A percentile compares a stretch with the other conserved stretches of the same genome.
Evolutionary conservation across 306 rosid genomes (phyloP).

Genomic region (Crotalaria pallida): DNA sequence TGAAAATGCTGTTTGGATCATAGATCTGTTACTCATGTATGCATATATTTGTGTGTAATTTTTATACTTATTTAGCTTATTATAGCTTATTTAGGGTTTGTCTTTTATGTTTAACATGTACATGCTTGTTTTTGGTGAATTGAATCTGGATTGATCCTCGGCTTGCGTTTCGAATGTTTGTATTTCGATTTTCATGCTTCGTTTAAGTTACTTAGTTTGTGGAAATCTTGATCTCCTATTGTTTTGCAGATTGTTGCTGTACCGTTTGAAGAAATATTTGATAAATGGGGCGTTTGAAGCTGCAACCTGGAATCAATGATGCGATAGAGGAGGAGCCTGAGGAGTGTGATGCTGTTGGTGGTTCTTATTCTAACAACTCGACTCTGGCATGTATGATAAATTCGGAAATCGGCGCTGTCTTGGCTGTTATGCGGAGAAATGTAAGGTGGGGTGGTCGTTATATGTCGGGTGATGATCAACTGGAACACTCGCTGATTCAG

Average conservation of each 20-base stretch:
- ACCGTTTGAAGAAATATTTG: slow-evolving; percentile 2
- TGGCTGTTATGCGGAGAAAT: slow-evolving; percentile 96
- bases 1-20: slow-evolving; percentile 4
- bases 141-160: slow-evolving; percentile 2
- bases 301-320: slow-evolving; percentile 66
- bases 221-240: slow-evolving; percentile 9
- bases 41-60: background rate
- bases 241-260: slow-evolving; percentile 14
- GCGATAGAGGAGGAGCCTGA: slow-evolving; percentile 95
- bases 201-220: slow-evolving; percentile 3
- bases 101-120: background rate
- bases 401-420: slow-evolving; percentile 90
- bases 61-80: background rate
- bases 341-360: slow-evolving; percentile 51
- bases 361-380: slow-evolving; percentile 50
- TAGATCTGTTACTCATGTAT: slow-evolving; percentile 9
- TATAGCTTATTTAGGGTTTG: background rate
- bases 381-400: slow-evolving; percentile 87
- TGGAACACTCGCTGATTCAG: slow-evolving; percentile 85
- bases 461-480: slow-evolving; percentile 88
- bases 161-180: background rate
- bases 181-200: background rate
- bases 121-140: background rate
- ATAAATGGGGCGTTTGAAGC: slow-evolving; percentile 76
- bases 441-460: slow-evolving; percentile 93